These are phyloP conservation scores for Acacia concinna DNA, from an alignment of 331 rosid species.

Conservation along the genomic window DNA sequence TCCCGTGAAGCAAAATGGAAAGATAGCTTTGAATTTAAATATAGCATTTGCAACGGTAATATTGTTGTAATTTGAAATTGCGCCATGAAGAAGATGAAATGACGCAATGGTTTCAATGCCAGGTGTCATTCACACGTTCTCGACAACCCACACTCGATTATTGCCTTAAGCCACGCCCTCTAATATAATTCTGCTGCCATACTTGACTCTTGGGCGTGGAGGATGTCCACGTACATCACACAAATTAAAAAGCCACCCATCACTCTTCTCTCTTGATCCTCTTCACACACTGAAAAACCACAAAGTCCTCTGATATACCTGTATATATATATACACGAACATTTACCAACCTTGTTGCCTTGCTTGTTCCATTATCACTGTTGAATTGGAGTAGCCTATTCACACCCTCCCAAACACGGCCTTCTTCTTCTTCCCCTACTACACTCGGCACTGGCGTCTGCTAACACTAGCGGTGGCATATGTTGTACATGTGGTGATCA, in stretches of 20 bases:
- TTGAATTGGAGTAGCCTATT: constrained; percentile 13
- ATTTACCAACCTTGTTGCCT: background rate
- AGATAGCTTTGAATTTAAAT: no score
- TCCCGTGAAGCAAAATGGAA: no score
- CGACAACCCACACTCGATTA: background rate
- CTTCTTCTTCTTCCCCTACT: background rate
- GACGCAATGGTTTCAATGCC: constrained; percentile 29
- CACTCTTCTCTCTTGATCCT: background rate
- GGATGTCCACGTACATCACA: no score
- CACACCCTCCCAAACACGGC: constrained; percentile 32
- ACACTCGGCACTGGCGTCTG: background rate
- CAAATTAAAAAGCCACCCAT: background rate
- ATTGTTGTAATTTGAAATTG: background rate
- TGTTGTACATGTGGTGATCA: background rate
- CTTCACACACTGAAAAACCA: background rate
- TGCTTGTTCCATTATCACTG: background rate
- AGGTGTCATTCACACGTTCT: constrained; percentile 28
- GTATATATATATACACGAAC: background rate
- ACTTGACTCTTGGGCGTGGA: no score
- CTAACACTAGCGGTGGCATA: background rate
- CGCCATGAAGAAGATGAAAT: constrained; percentile 10
- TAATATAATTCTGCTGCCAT: no score
- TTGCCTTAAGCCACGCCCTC: background rate
- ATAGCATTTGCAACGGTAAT: no score
- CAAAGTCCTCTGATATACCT: background rate